Evolutionary conservation across 1,284 basidiomycete genomes (phyloP).

Genomic region (Ustilago loliicola): DNA sequence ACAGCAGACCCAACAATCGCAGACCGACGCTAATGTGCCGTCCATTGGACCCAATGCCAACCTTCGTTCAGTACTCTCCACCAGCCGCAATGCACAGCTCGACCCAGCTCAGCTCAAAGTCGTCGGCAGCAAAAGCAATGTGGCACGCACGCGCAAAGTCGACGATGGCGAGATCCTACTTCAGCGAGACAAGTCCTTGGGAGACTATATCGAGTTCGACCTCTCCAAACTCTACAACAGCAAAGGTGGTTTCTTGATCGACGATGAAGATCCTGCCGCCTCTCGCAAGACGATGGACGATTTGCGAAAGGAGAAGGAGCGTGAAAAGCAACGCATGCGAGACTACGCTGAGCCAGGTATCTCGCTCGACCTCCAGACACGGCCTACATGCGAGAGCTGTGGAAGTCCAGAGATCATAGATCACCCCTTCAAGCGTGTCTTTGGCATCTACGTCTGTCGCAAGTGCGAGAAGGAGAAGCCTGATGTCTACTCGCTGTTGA

Average conservation of each 20-base stretch:
- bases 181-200: conserved; percentile 63
- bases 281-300: conserved; percentile 61
- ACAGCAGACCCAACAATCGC: conserved; percentile 7
- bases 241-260: conserved; percentile 69
- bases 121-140: conserved; percentile 42
- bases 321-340: conserved; percentile 61
- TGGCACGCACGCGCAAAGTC: conserved; percentile 27
- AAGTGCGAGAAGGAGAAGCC: conserved; percentile 80
- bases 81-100: conserved; percentile 54
- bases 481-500: conserved; percentile 92
- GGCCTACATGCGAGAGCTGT: conserved; percentile 61
- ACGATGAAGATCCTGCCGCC: conserved; percentile 49
- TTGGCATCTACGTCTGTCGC: conserved; percentile 82
- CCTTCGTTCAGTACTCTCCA: conserved; percentile 40
- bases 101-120: conserved; percentile 35
- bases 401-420: conserved; percentile 60
- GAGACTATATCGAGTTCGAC: conserved; percentile 70
- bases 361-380: conserved; percentile 57
- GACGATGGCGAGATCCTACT: conserved; percentile 52
- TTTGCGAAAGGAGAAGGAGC: conserved; percentile 63
- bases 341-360: conserved; percentile 63
- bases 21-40: conserved; percentile 9
- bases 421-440: conserved; percentile 60
- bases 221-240: conserved; percentile 67
- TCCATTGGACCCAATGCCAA: conserved; percentile 55